These are phyloP conservation scores for Pichia heedii DNA, from an alignment of 805 yeast species.

Conservation along the genomic window DNA sequence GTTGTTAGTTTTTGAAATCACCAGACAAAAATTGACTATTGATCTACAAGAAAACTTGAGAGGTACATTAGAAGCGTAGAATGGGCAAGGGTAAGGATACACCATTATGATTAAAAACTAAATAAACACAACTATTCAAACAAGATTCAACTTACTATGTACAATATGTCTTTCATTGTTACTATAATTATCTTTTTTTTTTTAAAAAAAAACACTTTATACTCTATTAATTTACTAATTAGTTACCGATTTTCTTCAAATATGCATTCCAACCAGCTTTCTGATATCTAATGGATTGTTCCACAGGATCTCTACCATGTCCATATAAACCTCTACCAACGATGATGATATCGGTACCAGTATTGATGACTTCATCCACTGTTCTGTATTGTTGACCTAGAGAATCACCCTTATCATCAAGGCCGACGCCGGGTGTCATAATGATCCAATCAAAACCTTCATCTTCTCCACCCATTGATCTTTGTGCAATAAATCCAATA, in stretches of 20 bases:
- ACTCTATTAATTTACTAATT: background rate
- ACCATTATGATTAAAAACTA: too few relatives aligned
- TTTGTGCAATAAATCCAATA: slow-evolving; percentile 94
- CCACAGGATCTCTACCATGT: slow-evolving; percentile 83
- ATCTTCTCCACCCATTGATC: slow-evolving; percentile 70
- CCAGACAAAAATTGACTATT: slow-evolving; percentile 39
- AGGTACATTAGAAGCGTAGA: slow-evolving; percentile 6
- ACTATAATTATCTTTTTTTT: background rate
- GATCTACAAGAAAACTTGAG: slow-evolving; percentile 18
- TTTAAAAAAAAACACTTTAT: background rate
- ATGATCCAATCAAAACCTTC: slow-evolving; percentile 93
- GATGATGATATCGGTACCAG: slow-evolving; percentile 91
- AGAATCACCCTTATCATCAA: slow-evolving; percentile 92
- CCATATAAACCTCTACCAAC: slow-evolving; percentile 98
- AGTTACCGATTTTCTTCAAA: slow-evolving; percentile 28
- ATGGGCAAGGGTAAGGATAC: too few relatives aligned
- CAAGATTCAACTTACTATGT: too few relatives aligned
- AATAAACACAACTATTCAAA: background rate
- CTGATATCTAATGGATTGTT: slow-evolving; percentile 81
- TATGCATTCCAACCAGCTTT: slow-evolving; percentile 96
- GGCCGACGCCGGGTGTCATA: slow-evolving; percentile 98
- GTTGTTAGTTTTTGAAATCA: slow-evolving; percentile 71
- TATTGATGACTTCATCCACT: slow-evolving; percentile 70
- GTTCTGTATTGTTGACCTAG: slow-evolving; percentile 96
- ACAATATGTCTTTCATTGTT: background rate